Evolutionary conservation across 805 yeast genomes (phyloP).

Genomic region (Yamadazyma phyllophila): DNA sequence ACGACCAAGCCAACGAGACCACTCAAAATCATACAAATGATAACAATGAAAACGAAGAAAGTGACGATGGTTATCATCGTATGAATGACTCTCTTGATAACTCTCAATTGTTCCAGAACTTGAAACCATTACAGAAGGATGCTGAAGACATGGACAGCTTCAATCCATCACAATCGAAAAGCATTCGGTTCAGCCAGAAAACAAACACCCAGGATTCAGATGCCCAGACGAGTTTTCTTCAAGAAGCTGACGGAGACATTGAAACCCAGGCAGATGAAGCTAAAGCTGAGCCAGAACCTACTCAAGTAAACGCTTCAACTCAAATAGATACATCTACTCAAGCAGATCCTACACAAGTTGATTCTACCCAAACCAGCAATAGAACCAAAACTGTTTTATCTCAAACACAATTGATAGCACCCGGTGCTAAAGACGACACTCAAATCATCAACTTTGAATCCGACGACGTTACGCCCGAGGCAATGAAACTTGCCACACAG

Average conservation of each 20-base stretch:
- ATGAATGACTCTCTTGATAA: constrained; percentile 7
- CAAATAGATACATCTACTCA: constrained; percentile 5
- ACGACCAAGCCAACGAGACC: too few species aligned
- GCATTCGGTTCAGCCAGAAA: background rate
- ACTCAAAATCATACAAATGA: too few species aligned
- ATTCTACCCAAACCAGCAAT: background rate
- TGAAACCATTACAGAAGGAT: constrained; percentile 3
- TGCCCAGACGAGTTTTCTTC: background rate
- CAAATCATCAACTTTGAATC: constrained; percentile 19
- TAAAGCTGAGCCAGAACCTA: background rate
- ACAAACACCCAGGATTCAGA: too few species aligned
- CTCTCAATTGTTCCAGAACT: constrained; percentile 13
- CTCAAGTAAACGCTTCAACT: constrained; percentile 3
- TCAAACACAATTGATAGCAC: too few species aligned
- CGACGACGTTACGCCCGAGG: constrained; percentile 26
- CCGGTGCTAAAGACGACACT: background rate
- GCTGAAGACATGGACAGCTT: constrained; percentile 1
- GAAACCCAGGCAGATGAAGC: background rate
- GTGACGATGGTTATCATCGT: background rate
- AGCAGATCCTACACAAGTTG: constrained; percentile 2
- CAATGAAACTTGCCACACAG: constrained; percentile 23
- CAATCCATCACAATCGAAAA: constrained; percentile 3
- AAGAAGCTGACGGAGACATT: too few species aligned
- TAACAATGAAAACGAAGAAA: constrained; percentile 12
- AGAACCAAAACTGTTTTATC: too few species aligned